A percentile compares a stretch with the other conserved stretches of the same genome.
Conservation (phyloP, 2,329 filamentous ascomycete genomes). For the Tolypocladium ovalisporum region DNA sequence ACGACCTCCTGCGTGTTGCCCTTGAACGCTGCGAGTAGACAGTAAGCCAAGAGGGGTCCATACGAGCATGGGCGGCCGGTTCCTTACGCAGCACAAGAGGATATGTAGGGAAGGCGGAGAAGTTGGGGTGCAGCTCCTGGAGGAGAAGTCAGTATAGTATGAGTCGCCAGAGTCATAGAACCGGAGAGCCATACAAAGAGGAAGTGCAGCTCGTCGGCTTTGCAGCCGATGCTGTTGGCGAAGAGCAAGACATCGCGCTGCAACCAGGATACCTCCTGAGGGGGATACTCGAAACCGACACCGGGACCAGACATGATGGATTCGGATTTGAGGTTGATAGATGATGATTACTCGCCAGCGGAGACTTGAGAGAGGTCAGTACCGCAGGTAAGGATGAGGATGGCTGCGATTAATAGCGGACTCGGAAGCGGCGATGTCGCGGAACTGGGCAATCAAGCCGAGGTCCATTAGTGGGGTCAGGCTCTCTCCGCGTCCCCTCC, state of each 20-base stretch:
- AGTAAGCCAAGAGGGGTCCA: not conserved
- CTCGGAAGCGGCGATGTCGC: not conserved
- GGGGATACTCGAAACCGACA: constrained; percentile 70
- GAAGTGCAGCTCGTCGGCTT: constrained; percentile 81
- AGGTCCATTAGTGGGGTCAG: not conserved
- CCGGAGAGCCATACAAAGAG: constrained; percentile 55
- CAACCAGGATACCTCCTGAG: constrained; percentile 67
- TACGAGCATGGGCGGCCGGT: not conserved
- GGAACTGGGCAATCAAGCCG: not conserved
- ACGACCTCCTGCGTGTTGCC: constrained; percentile 63
- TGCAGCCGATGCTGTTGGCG: constrained; percentile 78
- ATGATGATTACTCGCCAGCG: not conserved
- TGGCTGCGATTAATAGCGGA: not conserved
- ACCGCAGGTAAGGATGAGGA: not conserved
- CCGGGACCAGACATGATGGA: constrained; percentile 35
- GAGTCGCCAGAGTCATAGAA: not conserved
- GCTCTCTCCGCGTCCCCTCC: not conserved
- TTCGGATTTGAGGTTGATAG: not conserved
- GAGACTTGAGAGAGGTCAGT: not conserved
- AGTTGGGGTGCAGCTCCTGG: constrained; percentile 78
- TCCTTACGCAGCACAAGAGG: constrained; percentile 63
- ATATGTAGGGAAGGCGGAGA: constrained; percentile 83
- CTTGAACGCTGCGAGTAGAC: constrained; percentile 53
- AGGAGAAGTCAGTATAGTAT: not conserved
- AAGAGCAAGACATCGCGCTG: constrained; percentile 86